Percentiles rank a stretch among this genome's conserved stretches.
These are phyloP conservation scores for Craspedostauros australis DNA, from an alignment of 108 stramenopile species.

Conservation along the genomic window DNA sequence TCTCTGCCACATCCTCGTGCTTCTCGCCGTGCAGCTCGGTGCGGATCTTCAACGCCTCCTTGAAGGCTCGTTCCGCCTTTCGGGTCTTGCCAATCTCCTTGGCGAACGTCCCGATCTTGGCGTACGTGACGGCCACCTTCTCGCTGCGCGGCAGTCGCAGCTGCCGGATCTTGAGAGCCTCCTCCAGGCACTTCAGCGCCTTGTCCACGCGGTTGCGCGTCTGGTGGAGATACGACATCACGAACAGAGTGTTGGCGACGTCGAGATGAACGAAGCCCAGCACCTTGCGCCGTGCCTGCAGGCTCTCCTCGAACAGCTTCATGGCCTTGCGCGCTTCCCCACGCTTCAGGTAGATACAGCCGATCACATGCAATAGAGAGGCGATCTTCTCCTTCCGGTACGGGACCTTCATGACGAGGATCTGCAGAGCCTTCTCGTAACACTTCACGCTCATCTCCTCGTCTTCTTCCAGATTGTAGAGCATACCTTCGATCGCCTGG, in stretches of 20 bases:
- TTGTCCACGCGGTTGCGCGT: constrained; percentile 42
- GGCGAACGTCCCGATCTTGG: constrained; percentile 60
- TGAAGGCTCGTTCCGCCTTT: constrained; percentile 60
- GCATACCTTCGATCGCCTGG: constrained; percentile 44
- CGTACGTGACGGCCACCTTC: constrained; percentile 53
- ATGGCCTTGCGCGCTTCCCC: constrained; percentile 58
- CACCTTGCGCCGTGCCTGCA: constrained; percentile 55
- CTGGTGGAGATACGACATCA: constrained; percentile 63
- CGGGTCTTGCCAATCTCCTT: constrained; percentile 45
- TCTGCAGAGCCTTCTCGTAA: constrained; percentile 50
- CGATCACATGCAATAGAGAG: constrained; percentile 52
- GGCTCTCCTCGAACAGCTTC: constrained; percentile 56
- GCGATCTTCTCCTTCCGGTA: constrained; percentile 58
- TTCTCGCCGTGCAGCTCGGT: constrained; percentile 53
- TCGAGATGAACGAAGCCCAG: constrained; percentile 73
- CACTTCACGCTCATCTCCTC: constrained; percentile 48
- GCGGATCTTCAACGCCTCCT: constrained; percentile 53
- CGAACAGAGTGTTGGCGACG: constrained; percentile 71
- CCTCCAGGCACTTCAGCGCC: constrained; percentile 61
- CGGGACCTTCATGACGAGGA: constrained; percentile 48
- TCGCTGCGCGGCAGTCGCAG: constrained; percentile 58
- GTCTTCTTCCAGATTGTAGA: constrained; percentile 43
- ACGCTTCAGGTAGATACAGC: constrained; percentile 51
- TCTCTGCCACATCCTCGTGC: constrained; percentile 63
- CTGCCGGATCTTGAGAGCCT: constrained; percentile 68